Evolutionary conservation across 768 basidiomycete species (phyloP), one percentile per base, ranked within the genome.

Genomic region (Pilatotrama ljubarskyi): DNA sequence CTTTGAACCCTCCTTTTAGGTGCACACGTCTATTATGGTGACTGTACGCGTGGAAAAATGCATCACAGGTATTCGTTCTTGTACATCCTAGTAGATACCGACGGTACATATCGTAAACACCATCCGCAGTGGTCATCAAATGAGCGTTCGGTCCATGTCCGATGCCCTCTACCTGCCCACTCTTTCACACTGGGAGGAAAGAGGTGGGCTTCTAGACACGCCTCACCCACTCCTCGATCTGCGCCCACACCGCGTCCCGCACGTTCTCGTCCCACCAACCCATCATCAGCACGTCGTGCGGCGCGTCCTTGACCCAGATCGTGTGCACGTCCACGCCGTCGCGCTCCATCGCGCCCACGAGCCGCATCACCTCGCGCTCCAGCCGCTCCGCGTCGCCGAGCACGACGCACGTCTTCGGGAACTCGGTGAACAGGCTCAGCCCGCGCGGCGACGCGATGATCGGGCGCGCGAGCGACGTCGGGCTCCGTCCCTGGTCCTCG

Each of bases 331-430:
- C 55, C 48, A 66, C 62, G 35, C 65, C 67, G 54, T 68, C 68
- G 40, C 67, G 61, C 64, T 71, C 70, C 70, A 69, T 71, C 63
- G 67, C 70, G 20, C 69, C 62, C 32, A 74, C 71, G 43, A 82
- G 70, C 60, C 74, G 76, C 51, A 70, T 69, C 20, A 82, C 78
- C 67, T 84, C 82, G 29, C 75, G 69, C 63, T 80, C 80, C 25
- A 82, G 70, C 58, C 82, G 72, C 72, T 84, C 82, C 38, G 80
- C 81, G 60, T 81, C 80, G 3, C 82, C 82, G 32, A 78, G 74
- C 20, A 81, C 75, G 50, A 83, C 71, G 43, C 81, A 69, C 22
- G 77, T 70, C 44, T 69, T 72, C 35, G 82, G 79, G 58, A 83
- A 84, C 29, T 71, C 74, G 24, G 70, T 74, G 65, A 84, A 82